Percentiles rank a stretch among this genome's conserved stretches.
phyloP scores from a whole-genome alignment of 2,329 filamentous ascomycete species.

The Alternaria triticina region DNA sequence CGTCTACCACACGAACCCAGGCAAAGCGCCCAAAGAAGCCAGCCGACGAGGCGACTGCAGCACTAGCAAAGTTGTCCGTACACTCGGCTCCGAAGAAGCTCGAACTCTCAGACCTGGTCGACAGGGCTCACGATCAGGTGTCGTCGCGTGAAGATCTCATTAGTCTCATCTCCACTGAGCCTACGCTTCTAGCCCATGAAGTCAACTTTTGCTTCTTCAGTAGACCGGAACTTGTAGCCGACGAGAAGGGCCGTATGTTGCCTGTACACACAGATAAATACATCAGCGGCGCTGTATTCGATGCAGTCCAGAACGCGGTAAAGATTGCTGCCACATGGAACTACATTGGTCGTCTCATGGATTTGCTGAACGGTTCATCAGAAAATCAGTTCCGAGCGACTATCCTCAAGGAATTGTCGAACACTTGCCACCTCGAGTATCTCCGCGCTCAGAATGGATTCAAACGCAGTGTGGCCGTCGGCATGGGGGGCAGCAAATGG shows the following conservation, averaged over 20 bases:
- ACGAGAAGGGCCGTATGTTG: conserved; percentile 53
- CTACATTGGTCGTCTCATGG: conserved; percentile 50
- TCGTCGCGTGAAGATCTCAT: conserved; percentile 45
- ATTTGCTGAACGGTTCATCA: conserved; percentile 33
- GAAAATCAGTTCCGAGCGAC: conserved; percentile 43
- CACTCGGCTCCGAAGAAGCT: conserved; percentile 8
- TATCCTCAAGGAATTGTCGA: conserved; percentile 54
- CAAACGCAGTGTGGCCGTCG: conserved; percentile 51
- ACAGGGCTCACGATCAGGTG: not conserved
- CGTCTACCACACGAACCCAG: conserved; percentile 40
- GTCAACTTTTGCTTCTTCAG: conserved; percentile 52
- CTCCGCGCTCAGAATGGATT: conserved; percentile 48
- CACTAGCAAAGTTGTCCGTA: conserved; percentile 46
- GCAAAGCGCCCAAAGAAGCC: conserved; percentile 36
- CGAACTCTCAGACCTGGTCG: conserved; percentile 31
- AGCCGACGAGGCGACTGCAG: conserved; percentile 32
- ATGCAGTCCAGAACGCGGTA: conserved; percentile 49
- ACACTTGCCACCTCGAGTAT: conserved; percentile 57
- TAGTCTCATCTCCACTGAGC: conserved; percentile 30
- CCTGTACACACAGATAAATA: conserved; percentile 51
- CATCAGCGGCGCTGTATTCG: conserved; percentile 53
- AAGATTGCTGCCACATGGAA: conserved; percentile 50
- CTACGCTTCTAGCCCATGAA: conserved; percentile 14
- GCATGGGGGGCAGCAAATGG: conserved; percentile 44
- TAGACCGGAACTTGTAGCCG: conserved; percentile 52